Base-by-base conservation (phyloP, 1,139 yeast genomes). In the Petasospora rhodanensis region DNA sequence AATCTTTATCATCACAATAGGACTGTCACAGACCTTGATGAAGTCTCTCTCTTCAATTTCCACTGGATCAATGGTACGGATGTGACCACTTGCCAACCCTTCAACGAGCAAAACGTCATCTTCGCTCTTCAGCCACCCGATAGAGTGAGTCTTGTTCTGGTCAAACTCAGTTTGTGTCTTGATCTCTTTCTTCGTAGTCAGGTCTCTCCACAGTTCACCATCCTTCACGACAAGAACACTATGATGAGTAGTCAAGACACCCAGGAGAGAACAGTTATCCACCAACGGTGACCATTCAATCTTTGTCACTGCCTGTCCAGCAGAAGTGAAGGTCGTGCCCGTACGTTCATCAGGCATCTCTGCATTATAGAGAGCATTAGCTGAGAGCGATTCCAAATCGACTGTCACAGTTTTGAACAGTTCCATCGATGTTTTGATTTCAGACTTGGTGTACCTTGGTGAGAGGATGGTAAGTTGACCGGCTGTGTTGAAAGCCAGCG, bases 221-320 rank as follows among this genome's bases (percentile, higher is more conserved):
- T 46, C 41, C 18, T 37, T 40, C 5, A 46, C 10, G 2, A 51
- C 14, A 3, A 42, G 13, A 1, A 49, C 28, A 17, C 40, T 42
- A 9, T 20, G 34, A 10, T 45, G 41, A 16, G 32, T 41, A 0
- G 52, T 51, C 19, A 49, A 29, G 4, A 47, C 14, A 1, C 48
- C 47, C 12, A 51, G 26, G 18, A 38, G 40, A 12, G 40, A 28
- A 4, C 27, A 22, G 12, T 40, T 35, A 13, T 42, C 31, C 15
- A 26, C 22, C 14, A 48, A 14, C 2, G 53, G 53, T 1, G 55
- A 51, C 51, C 52, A 48, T 13, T 27, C 27, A 14, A 44, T 10
- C 14, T 38, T 39, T 2, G 35, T 32, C 8, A 43, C 24, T 5
- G 45, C 45, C 13, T 32, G 20, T 4, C 21, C 26, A 6, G 22